Evolutionary conservation across 169 alveolate genomes (phyloP), one percentile per base, ranked within the genome.

Genomic region (Cryptosporidium parvum): DNA sequence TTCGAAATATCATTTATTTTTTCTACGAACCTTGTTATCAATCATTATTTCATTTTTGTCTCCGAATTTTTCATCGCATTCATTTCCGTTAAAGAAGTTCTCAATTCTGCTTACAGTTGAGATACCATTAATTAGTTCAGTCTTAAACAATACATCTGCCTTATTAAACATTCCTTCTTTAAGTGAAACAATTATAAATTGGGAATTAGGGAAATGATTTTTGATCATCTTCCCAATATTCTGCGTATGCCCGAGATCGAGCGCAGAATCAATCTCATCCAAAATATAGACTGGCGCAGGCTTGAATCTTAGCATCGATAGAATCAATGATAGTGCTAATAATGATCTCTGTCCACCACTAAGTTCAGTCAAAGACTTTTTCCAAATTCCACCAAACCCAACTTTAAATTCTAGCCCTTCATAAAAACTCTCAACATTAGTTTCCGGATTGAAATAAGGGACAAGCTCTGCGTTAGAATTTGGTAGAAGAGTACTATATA

Each of bases 251-350:
- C 98, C 95, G 56, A 98, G 94, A 92, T 99, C 99, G 69, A 99
- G 93, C 33, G 99, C 99, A 1, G 99, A 98, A 93, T 99, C 99
- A 33, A 99, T 97, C 93, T 99, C 99, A 95, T 99, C 99, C 53
- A 99, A 96, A 84, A 99, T 98, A 95, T 98, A 98, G 85, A 99
- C 94, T 16, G 99, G 99, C 14, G 99, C 99, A 12, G 99, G 99
- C 44, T 98, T 97, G 75, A 95, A 97, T 87, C 97, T 97, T 72
- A 98, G 95, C 92, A 98, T 94, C 23, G 99, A 98, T 52, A 99
- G 91, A 69, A 98, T 96, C 70, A 98, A 94, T n/a, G 99, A 95
- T 23, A 98, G 94, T 4, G 99, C 99, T 85, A 99, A 95, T 58
- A 99, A 94, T 65, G 99, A 97, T 70, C 99, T 94, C 93, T 98